Conservation (phyloP, 495 filamentous ascomycete genomes). For the Daldinia bambusicola region DNA sequence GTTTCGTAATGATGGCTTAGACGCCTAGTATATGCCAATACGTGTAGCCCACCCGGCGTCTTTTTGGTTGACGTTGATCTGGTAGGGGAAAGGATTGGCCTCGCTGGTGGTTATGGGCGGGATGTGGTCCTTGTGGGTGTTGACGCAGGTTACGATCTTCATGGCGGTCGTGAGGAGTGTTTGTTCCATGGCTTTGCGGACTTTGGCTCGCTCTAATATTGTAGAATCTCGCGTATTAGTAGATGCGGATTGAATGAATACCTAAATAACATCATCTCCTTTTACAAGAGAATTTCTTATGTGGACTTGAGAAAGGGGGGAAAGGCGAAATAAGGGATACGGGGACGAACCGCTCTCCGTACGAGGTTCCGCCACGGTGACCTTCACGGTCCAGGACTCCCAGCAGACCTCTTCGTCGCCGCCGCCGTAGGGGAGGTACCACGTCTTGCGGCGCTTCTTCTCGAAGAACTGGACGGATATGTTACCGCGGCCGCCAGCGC, state of each 20-base stretch:
- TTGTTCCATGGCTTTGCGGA: slow-evolving; percentile 85
- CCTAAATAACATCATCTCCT: no score
- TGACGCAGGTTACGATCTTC: slow-evolving; percentile 87
- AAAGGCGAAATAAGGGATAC: background rate
- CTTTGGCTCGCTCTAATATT: slow-evolving; percentile 78
- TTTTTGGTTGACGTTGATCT: slow-evolving; percentile 85
- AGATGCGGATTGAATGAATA: background rate
- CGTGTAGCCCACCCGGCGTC: slow-evolving; percentile 80
- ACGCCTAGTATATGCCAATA: slow-evolving; percentile 75
- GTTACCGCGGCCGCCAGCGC: slow-evolving; percentile 71
- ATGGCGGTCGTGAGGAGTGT: slow-evolving; percentile 85
- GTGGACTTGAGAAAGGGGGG: background rate
- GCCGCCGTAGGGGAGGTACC: slow-evolving; percentile 83
- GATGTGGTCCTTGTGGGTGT: slow-evolving; percentile 93
- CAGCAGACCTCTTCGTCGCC: slow-evolving; percentile 93
- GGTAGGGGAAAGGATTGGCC: slow-evolving; percentile 93
- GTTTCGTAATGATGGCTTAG: slow-evolving; percentile 58
- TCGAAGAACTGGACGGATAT: slow-evolving; percentile 95
- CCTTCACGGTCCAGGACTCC: slow-evolving; percentile 94
- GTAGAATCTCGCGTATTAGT: background rate
- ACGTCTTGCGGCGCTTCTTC: slow-evolving; percentile 83
- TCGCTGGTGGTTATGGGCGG: slow-evolving; percentile 95
- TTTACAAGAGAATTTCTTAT: no score
- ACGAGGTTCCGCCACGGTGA: slow-evolving; percentile 86
- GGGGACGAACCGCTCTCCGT: slow-evolving; percentile 81